Evolutionary conservation across 1,284 basidiomycete species (phyloP), one percentile per base, ranked within the genome.

Genomic region (Pascua guehoae): DNA sequence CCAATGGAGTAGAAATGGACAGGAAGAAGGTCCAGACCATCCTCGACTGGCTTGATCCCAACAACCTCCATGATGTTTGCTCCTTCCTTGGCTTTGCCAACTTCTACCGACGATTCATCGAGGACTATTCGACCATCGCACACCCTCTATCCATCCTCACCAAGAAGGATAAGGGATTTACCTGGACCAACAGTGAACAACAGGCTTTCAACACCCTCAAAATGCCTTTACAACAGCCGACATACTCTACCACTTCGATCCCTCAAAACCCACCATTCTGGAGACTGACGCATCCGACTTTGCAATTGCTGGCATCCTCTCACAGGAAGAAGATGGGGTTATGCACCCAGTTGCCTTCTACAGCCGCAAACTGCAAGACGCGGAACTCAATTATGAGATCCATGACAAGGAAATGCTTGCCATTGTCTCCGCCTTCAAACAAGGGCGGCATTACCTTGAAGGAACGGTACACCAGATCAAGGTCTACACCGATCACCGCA

Each of bases 321-420:
- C 67, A 73, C 56, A 68, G 66, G 24, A 32, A 32, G 24, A 32
- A 32, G 24, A 32, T 32, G 24, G 24, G 24, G 24, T 32, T 32
- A 32, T 32, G 7, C 39, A 58, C 15, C 70, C 69, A 51, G 62
- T 79, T 1, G 73, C 66, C 0, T 78, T 75, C 61, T 62, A 72
- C 37, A 78, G 75, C 7, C 58, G 67, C 5, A 69, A 63, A 14
- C 57, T 80, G 49, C 51, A 24, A 9, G 49, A 69, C 1, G 62
- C 77, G 0, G 52, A 71, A 63, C 1, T 62, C 36, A 62, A 62
- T 43, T 83, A 82, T 63, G 70, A 79, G 24, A 79, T 81, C 37
- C 77, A 81, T 10, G 79, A 84, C 61, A 71, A 77, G 52, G 81
- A 84, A 69, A 55, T 84, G 47, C 59, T 82, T 0, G 78, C 78